These are phyloP conservation scores for Peniophora sp. DNA, from an alignment of 1,284 basidiomycete species.

Conservation along the genomic window DNA sequence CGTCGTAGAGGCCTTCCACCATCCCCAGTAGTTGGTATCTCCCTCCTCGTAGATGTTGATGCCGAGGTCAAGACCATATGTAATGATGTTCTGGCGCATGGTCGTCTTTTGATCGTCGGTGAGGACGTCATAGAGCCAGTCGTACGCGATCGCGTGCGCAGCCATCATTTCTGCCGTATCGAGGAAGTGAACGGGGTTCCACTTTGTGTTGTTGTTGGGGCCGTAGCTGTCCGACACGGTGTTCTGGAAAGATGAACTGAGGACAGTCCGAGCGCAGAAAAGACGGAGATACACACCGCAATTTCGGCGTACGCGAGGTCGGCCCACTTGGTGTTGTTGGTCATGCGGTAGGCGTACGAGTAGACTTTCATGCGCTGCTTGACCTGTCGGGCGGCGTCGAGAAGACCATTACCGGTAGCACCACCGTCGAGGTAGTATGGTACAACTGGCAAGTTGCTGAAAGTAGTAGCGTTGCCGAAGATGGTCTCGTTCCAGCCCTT, in stretches of 20 bases:
- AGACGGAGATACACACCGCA: slow-evolving; percentile 34
- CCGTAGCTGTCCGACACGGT: slow-evolving; percentile 51
- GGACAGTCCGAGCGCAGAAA: not conserved
- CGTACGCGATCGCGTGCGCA: slow-evolving; percentile 89
- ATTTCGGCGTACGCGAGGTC: slow-evolving; percentile 84
- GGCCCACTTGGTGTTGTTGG: slow-evolving; percentile 83
- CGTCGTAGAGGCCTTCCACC: slow-evolving; percentile 47
- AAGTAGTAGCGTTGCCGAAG: slow-evolving; percentile 80
- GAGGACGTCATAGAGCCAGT: slow-evolving; percentile 92
- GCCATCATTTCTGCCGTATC: slow-evolving; percentile 87
- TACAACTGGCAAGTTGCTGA: slow-evolving; percentile 54
- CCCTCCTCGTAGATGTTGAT: slow-evolving; percentile 38
- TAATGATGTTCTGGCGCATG: slow-evolving; percentile 72
- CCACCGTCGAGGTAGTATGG: slow-evolving; percentile 67
- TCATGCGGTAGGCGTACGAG: slow-evolving; percentile 86
- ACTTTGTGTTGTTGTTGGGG: slow-evolving; percentile 43
- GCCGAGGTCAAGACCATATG: slow-evolving; percentile 71
- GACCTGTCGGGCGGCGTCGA: slow-evolving; percentile 86
- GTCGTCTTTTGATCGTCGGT: slow-evolving; percentile 60
- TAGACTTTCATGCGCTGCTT: slow-evolving; percentile 92
- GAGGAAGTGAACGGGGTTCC: slow-evolving; percentile 91
- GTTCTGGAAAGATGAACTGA: slow-evolving; percentile 35
- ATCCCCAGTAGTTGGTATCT: slow-evolving; percentile 36
- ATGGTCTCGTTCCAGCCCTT: slow-evolving; percentile 88
- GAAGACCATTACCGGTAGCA: slow-evolving; percentile 72